Conservation (phyloP, 2,329 filamentous ascomycete species). For the Aspergillus tanneri region DNA sequence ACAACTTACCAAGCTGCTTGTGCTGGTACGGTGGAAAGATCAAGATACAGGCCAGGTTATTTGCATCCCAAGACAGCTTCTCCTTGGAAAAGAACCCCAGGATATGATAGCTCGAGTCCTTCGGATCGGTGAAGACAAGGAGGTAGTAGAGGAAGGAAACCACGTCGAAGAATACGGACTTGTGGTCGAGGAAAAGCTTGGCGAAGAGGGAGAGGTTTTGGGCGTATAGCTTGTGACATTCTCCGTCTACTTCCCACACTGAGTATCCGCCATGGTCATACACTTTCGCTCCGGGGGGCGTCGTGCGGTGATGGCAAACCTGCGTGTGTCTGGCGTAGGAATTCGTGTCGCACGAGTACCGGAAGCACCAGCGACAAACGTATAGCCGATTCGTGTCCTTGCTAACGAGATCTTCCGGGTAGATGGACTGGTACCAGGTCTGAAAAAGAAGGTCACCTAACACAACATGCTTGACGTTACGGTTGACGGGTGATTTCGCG, state of each 20-base stretch:
- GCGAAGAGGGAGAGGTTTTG: constrained; percentile 95
- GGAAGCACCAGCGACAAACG: constrained; percentile 91
- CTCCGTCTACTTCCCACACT: constrained; percentile 90
- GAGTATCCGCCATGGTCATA: constrained; percentile 79
- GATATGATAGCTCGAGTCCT: constrained; percentile 56
- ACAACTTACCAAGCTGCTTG: constrained; percentile 78
- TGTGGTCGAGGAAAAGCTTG: constrained; percentile 96
- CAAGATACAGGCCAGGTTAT: constrained; percentile 94
- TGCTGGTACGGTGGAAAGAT: constrained; percentile 95
- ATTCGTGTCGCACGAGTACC: constrained; percentile 63
- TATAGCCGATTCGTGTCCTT: constrained; percentile 64
- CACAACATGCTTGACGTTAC: constrained; percentile 83
- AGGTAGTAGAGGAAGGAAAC: constrained; percentile 92
- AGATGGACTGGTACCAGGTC: constrained; percentile 92
- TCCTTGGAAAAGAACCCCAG: constrained; percentile 99
- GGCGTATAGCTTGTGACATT: constrained; percentile 82
- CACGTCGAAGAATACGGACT: constrained; percentile 97
- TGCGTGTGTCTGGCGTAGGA: constrained; percentile 41
- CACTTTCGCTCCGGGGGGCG: constrained; percentile 68
- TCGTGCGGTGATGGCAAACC: constrained; percentile 55
- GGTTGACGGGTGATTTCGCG: constrained; percentile 51
- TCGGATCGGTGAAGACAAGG: constrained; percentile 68
- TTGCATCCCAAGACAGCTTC: constrained; percentile 98
- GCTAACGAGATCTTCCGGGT: constrained; percentile 65
- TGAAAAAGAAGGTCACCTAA: constrained; percentile 80